A percentile compares a stretch with the other conserved stretches of the same genome.
Evolutionary conservation across 1,284 basidiomycete species (phyloP).

Genomic region (Quambalaria eucalypti): DNA sequence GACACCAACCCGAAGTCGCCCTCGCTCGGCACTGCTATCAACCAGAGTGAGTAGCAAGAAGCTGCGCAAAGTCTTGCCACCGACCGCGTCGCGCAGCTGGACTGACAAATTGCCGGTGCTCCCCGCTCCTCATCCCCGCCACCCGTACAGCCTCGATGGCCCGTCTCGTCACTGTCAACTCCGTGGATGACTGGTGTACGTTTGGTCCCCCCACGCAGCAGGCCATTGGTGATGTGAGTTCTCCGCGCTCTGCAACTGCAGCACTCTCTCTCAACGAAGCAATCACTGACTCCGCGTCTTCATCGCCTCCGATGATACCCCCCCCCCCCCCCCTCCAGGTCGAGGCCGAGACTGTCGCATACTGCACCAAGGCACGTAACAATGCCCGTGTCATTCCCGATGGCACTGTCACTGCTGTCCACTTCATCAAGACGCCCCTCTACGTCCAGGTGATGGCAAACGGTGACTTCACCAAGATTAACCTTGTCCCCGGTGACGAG

Average conservation of each 20-base stretch:
- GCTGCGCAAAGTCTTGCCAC: background rate
- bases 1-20: conserved; percentile 37
- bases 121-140: background rate
- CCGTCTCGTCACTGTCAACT: conserved; percentile 42
- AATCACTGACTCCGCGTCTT: too few species aligned
- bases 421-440: conserved; percentile 45
- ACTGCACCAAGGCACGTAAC: conserved; percentile 57
- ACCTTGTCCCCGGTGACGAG: conserved; percentile 27
- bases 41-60: conserved; percentile 20
- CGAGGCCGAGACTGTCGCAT: conserved; percentile 63
- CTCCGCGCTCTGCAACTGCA: too few species aligned
- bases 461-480: conserved; percentile 46
- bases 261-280: too few species aligned
- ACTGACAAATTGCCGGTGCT: background rate
- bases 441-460: conserved; percentile 51
- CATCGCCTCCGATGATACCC: too few species aligned
- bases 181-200: conserved; percentile 46
- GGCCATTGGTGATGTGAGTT: conserved; percentile 59
- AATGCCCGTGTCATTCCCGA: conserved; percentile 46
- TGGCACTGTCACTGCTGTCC: conserved; percentile 40
- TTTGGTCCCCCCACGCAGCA: conserved; percentile 46
- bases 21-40: conserved; percentile 38
- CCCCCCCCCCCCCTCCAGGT: too few species aligned
- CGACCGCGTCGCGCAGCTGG: too few species aligned
- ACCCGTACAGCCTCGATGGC: conserved; percentile 15